Evolutionary conservation across 306 rosid genomes (phyloP), one percentile per base, ranked within the genome.

Genomic region (Ormosia emarginata): DNA sequence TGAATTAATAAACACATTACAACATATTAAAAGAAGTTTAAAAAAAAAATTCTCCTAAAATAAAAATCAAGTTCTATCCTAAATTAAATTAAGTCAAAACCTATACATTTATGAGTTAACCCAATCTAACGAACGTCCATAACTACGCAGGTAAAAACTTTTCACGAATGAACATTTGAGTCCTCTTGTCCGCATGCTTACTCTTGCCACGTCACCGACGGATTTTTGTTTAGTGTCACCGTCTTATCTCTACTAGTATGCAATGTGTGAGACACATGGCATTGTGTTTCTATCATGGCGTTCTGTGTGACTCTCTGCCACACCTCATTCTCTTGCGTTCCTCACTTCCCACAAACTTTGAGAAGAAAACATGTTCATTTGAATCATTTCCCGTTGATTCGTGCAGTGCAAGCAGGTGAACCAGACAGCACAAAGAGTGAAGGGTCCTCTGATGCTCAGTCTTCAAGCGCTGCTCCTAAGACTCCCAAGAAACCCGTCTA

Each of bases 401-500:
- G 90, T 77, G 95, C 98, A 0, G 89, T 62, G 1, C 91, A 90
- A 87, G 57, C 88, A 63, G 79, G 94, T 11, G 95, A 90, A 66
- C 71, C 90, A 13, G 91, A 77, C 2, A 80, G 82, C 71, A 81
- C 81, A 39, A 89, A 91, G 80, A 70, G 75, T 81, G 81, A 84
- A 83, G 88, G 74, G 18, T 79, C 95, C 33, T 75, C 89, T 57
- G 84, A 81, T 71, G 87, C 91, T 87, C 89, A 90, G 71, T 89
- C 96, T 82, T 80, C 97, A 17, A 70, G 71, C 11, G 1, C 89
- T 36, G 36, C 91, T 46, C 74, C 94, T 1, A 91, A 86, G 85
- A 55, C 59, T 82, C 90, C 79, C 67, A 91, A 92, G 89, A 95
- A 89, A 85, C 97, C 98, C 0, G 98, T 89, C 36, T 95, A 91